Base-by-base conservation (phyloP, 2,329 filamentous ascomycete genomes). In the Colletotrichum sp. region DNA sequence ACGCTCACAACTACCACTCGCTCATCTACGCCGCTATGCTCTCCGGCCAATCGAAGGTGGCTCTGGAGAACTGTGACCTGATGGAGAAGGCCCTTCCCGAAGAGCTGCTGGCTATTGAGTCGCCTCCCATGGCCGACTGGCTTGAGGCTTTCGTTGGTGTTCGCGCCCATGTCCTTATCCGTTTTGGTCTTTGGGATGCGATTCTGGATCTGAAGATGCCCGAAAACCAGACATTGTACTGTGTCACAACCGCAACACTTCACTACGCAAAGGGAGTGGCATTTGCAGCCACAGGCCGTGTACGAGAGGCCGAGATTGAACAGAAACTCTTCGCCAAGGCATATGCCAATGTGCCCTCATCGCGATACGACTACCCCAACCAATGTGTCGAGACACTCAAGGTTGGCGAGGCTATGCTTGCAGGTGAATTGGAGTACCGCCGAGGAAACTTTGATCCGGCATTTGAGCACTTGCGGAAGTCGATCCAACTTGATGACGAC, bases 11-110 rank as follows among this genome's bases (percentile, higher is more conserved):
- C 80, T 93, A 93, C 79, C 94, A 96, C 81, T 95, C 94, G 77
- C 89, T 91, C 3, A 90, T 96, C 69, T 96, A 96, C 81, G 92
- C 93, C 1, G 94, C 94, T 72, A 95, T 96, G 94, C 94, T 96
- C 78, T 90, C 93, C 0, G 94, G 92, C 0, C 90, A 93, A 81
- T 93, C 88, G 2, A 82, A 85, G 28, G 86, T 92, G 15, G 92
- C 94, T 0, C 82, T 95, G 4, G 89, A 93, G 1, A 92, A 93
- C 0, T 89, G 90, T 0, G 78, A 80, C 0, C 85, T 87, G 49
- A 88, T 96, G 64, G 93, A 95, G 80, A 84, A 83, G 0, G 90
- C 91, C 0, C 84, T 96, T 8, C 89, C 94, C 0, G 91, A 93
- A 68, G 88, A 89, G 0, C 82, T 96, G 5, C 86, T 96, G 0